A percentile compares a stretch with the other conserved stretches of the same genome.
phyloP scores from a whole-genome alignment of 768 basidiomycete genomes.

The Leucocoprinus birnbaumii region DNA sequence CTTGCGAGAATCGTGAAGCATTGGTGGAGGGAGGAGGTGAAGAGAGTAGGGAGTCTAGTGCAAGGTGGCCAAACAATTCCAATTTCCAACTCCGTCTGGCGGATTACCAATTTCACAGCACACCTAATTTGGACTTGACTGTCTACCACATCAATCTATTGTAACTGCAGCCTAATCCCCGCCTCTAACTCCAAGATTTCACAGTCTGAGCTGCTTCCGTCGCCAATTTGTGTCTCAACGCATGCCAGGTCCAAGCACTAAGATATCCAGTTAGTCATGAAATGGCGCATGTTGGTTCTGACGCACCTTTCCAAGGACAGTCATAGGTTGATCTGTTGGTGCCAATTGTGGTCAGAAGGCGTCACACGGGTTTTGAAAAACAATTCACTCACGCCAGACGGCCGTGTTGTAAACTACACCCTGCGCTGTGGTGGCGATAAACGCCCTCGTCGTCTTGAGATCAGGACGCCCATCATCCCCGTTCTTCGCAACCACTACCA shows the following conservation, averaged over 20 bases:
- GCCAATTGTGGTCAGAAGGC: slow-evolving; percentile 1
- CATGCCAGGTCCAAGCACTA: slow-evolving; percentile 82
- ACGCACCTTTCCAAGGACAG: slow-evolving; percentile 68
- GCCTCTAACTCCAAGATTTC: slow-evolving; percentile 66
- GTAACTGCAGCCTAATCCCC: slow-evolving; percentile 32
- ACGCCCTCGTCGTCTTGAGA: slow-evolving; percentile 71
- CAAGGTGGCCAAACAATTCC: slow-evolving; percentile 27
- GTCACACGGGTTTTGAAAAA: not conserved
- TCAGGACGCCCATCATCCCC: slow-evolving; percentile 78
- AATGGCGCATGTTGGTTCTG: slow-evolving; percentile 3
- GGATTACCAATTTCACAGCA: slow-evolving; percentile 32
- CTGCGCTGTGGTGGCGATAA: slow-evolving; percentile 76
- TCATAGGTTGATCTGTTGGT: slow-evolving; percentile 85
- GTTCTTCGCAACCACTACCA: slow-evolving; percentile 86
- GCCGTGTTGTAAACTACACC: slow-evolving; percentile 83
- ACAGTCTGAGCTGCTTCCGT: slow-evolving; percentile 76
- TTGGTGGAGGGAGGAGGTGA: slow-evolving; percentile 15
- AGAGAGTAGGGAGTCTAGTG: slow-evolving; percentile 7
- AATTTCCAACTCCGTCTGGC: slow-evolving; percentile 33
- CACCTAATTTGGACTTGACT: slow-evolving; percentile 3
- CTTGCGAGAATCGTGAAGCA: slow-evolving; percentile 45
- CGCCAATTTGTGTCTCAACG: slow-evolving; percentile 90
- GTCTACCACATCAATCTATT: slow-evolving; percentile 4
- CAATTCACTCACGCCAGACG: slow-evolving; percentile 79
- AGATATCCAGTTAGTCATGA: slow-evolving; percentile 17